A percentile compares a stretch with the other conserved stretches of the same genome.
Conservation (phyloP, 306 rosid species). For the Quercus suber region DNA sequence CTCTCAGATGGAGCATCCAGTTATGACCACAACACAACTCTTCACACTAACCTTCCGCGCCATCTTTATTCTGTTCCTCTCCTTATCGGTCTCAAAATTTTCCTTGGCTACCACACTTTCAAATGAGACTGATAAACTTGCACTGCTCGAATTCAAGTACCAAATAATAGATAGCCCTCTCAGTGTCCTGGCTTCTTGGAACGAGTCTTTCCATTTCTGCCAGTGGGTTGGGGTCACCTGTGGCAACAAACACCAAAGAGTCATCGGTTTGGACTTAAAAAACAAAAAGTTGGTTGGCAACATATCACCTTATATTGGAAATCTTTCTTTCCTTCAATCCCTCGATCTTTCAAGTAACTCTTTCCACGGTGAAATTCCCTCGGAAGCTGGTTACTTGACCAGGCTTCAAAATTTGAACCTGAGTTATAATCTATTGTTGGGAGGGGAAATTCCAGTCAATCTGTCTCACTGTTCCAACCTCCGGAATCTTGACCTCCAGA, state of each 20-base stretch:
- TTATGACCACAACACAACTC: not conserved
- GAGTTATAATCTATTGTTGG: not conserved
- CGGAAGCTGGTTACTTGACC: not conserved
- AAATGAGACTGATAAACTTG: slow-evolving; percentile 1
- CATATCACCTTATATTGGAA: slow-evolving; percentile 6
- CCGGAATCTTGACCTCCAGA: not conserved
- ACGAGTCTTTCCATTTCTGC: slow-evolving; percentile 15
- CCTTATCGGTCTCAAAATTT: not conserved
- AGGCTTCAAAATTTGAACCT: not conserved
- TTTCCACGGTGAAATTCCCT: not conserved
- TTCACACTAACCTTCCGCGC: not conserved
- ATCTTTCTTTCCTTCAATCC: not conserved
- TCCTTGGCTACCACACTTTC: not conserved
- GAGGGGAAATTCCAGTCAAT: slow-evolving; percentile 1
- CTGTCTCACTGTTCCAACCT: not conserved
- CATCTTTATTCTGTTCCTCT: not conserved
- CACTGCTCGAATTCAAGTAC: slow-evolving; percentile 13
- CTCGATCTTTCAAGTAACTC: not conserved
- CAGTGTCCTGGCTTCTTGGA: slow-evolving; percentile 2
- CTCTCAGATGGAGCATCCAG: not conserved
- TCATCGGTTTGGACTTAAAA: not conserved
- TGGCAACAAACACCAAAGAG: slow-evolving; percentile 1
- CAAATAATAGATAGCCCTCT: not conserved
- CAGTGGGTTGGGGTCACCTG: slow-evolving; percentile 16
- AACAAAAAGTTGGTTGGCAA: not conserved